Evolutionary conservation across 306 rosid genomes (phyloP).

Genomic region (Lathyrus oleraceus): DNA sequence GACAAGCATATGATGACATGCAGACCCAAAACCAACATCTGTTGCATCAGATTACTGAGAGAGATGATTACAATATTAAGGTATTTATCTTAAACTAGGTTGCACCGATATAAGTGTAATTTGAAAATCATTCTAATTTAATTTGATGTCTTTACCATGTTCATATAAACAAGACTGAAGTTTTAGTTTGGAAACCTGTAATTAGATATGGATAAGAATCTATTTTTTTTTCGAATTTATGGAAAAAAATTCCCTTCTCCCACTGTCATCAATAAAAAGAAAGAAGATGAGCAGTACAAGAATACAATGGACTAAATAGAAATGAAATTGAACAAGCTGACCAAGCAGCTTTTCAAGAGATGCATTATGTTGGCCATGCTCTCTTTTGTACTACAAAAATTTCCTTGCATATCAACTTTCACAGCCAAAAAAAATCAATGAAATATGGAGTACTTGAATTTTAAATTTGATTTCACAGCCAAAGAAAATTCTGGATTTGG

Average conservation of each 20-base stretch:
- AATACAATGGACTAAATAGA: background rate
- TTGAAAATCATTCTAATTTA: slow-evolving; percentile 10
- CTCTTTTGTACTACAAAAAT: background rate
- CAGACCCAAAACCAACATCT: slow-evolving; percentile 98
- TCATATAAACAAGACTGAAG: background rate
- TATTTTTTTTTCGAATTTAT: background rate
- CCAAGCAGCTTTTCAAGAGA: background rate
- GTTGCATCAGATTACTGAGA: slow-evolving; percentile 92
- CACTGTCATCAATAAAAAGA: background rate
- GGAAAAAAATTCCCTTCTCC: background rate
- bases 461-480: background rate
- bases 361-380: background rate
- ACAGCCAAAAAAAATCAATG: background rate
- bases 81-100: slow-evolving; percentile 43
- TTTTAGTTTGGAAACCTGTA: slow-evolving; percentile 4
- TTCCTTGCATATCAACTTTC: too few species aligned
- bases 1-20: slow-evolving; percentile 97
- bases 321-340: background rate
- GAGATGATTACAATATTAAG: slow-evolving; percentile 98
- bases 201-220: background rate
- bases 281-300: background rate
- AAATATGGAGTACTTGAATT: background rate
- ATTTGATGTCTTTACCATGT: background rate
- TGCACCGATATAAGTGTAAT: slow-evolving; percentile 1
- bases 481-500: background rate